Conservation (phyloP, 495 filamentous ascomycete genomes). For the Podospora conica region DNA sequence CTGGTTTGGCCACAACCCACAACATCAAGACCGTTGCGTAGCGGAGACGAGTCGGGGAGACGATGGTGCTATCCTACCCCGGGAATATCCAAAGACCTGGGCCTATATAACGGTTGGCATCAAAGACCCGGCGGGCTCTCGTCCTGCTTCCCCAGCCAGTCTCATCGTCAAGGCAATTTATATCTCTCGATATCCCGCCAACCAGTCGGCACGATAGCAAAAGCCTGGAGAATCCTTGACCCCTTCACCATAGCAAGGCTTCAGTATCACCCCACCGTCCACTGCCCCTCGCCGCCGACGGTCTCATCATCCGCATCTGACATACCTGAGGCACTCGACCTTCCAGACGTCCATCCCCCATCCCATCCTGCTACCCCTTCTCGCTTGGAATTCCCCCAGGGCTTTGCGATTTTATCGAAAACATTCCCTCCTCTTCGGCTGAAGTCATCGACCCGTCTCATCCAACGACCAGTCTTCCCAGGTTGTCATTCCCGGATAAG, state of each 20-base stretch:
- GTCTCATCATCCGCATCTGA: slow-evolving; percentile 3
- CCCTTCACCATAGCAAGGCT: slow-evolving; percentile 23
- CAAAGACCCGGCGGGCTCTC: slow-evolving; percentile 14
- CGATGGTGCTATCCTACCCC: slow-evolving; percentile 14
- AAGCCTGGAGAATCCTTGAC: slow-evolving; percentile 24
- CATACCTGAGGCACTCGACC: background rate
- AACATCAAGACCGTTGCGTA: slow-evolving; percentile 10
- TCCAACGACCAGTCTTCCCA: slow-evolving; percentile 15
- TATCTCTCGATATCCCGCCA: slow-evolving; percentile 20
- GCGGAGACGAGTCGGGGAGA: slow-evolving; percentile 12
- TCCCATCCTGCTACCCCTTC: background rate
- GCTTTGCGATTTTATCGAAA: slow-evolving; percentile 18
- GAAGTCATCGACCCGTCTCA: slow-evolving; percentile 22
- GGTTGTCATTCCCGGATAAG: slow-evolving; percentile 16
- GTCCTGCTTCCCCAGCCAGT: slow-evolving; percentile 7
- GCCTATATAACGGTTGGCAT: slow-evolving; percentile 26
- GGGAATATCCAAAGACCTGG: slow-evolving; percentile 12
- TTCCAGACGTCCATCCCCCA: slow-evolving; percentile 2
- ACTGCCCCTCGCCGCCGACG: slow-evolving; percentile 15
- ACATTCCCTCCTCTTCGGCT: slow-evolving; percentile 19
- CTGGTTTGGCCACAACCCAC: slow-evolving; percentile 17
- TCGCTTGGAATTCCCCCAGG: slow-evolving; percentile 20
- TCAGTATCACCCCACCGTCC: slow-evolving; percentile 22
- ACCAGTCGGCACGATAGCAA: slow-evolving; percentile 20
- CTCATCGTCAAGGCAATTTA: slow-evolving; percentile 13